These are phyloP conservation scores for Paraconiothyrium brasiliense DNA, from an alignment of 2,329 filamentous ascomycete species.

Conservation along the genomic window DNA sequence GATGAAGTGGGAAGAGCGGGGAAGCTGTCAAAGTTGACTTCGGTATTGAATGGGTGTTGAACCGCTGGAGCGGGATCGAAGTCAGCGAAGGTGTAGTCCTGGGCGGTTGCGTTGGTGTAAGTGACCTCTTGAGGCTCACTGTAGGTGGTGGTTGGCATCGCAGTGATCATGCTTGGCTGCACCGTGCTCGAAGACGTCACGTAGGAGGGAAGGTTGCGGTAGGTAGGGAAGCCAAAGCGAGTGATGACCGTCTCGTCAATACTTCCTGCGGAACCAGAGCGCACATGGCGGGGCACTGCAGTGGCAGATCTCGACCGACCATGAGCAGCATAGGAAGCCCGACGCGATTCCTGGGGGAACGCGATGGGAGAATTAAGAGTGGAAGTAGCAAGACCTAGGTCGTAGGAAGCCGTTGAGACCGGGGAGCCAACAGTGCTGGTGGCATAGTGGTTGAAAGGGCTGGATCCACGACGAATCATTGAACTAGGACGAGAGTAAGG, in stretches of 20 bases:
- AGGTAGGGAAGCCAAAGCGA: slow-evolving; percentile 84
- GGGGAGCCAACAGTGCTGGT: slow-evolving; percentile 57
- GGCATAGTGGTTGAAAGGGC: slow-evolving; percentile 51
- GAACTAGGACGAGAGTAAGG: slow-evolving; percentile 60
- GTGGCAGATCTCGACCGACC: slow-evolving; percentile 51
- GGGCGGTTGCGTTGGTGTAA: slow-evolving; percentile 39
- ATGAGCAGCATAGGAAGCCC: slow-evolving; percentile 51
- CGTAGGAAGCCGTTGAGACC: slow-evolving; percentile 54
- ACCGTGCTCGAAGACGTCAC: slow-evolving; percentile 53
- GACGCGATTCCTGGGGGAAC: slow-evolving; percentile 51
- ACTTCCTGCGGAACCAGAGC: slow-evolving; percentile 73
- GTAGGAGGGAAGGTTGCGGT: slow-evolving; percentile 75
- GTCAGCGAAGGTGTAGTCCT: slow-evolving; percentile 47
- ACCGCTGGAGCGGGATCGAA: slow-evolving; percentile 52
- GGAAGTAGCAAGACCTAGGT: slow-evolving; percentile 46
- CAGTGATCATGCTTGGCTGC: slow-evolving; percentile 49
- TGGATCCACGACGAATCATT: slow-evolving; percentile 57
- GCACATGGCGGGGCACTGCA: slow-evolving; percentile 40
- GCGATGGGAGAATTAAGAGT: slow-evolving; percentile 72
- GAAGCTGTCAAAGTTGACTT: slow-evolving; percentile 52
- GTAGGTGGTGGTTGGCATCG: slow-evolving; percentile 48
- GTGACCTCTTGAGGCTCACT: slow-evolving; percentile 44
- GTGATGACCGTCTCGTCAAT: slow-evolving; percentile 73
- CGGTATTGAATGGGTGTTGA: slow-evolving; percentile 54
- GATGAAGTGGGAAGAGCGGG: slow-evolving; percentile 66